Evolutionary conservation across 306 rosid genomes (phyloP).

Genomic region (Cyamopsis tetragonoloba): DNA sequence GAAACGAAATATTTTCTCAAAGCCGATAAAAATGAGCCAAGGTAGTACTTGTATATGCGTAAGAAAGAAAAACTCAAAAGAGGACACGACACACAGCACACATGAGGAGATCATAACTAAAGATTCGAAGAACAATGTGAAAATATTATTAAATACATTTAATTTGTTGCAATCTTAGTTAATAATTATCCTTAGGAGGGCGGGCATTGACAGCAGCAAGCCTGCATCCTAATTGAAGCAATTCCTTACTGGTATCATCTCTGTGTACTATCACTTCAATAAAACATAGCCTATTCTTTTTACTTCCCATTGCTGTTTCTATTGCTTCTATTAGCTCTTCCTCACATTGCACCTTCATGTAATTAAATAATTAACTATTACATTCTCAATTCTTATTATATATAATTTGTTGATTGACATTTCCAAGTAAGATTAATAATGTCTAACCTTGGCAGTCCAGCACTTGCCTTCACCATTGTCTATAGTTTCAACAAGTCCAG

Average conservation of each 20-base stretch:
- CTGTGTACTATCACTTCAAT: constrained; percentile 21
- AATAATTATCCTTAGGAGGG: neutral
- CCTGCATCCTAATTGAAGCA: neutral
- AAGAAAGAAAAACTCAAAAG: too few species aligned
- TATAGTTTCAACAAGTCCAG: constrained; percentile 19
- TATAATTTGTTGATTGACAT: neutral
- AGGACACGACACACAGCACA: too few species aligned
- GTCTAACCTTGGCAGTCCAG: constrained; percentile 25
- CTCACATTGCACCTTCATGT: constrained; percentile 20
- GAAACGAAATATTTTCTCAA: too few species aligned
- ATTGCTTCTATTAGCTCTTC: constrained; percentile 25
- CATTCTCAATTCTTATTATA: neutral
- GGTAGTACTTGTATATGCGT: too few species aligned
- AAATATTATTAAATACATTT: too few species aligned
- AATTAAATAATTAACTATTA: neutral
- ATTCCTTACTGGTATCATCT: constrained; percentile 22
- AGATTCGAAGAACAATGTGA: too few species aligned
- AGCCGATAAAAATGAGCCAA: too few species aligned
- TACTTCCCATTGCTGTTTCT: neutral
- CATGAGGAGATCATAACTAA: too few species aligned
- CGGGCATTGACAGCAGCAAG: neutral
- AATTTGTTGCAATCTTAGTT: neutral
- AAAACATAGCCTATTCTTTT: constrained; percentile 18
- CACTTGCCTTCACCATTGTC: constrained; percentile 27
- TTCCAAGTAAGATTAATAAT: neutral